These are phyloP conservation scores for Dryas drummondii DNA, from an alignment of 306 rosid species.

Conservation along the genomic window DNA sequence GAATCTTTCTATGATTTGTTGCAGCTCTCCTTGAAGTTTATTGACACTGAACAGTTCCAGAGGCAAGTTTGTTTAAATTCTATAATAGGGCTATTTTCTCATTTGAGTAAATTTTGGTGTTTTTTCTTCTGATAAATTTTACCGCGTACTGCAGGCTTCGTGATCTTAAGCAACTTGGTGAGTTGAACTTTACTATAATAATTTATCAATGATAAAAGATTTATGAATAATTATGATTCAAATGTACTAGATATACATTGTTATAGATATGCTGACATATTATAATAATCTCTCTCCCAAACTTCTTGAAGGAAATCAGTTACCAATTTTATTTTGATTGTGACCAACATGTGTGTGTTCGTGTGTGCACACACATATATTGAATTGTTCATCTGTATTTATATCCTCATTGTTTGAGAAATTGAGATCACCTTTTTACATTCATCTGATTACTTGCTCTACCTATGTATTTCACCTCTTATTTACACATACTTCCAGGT, in stretches of 20 bases:
- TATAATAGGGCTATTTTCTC: not conserved
- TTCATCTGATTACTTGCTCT: not conserved
- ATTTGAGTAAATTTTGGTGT: not conserved
- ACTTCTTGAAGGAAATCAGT: not conserved
- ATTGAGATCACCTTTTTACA: not conserved
- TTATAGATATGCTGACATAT: not conserved
- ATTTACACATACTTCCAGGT: constrained; percentile 40
- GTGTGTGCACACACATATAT: not conserved
- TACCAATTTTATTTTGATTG: not conserved
- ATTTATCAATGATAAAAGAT: not conserved
- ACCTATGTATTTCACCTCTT: not conserved
- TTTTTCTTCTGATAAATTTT: constrained; percentile 17
- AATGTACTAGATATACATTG: not conserved
- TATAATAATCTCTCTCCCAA: not conserved
- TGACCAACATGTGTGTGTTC: not conserved
- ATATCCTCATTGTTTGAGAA: not conserved
- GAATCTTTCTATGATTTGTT: constrained; percentile 25
- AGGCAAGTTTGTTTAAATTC: constrained; percentile 47
- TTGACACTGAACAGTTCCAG: constrained; percentile 92
- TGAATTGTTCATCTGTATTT: not conserved
- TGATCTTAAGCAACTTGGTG: constrained; percentile 91
- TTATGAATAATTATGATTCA: not conserved
- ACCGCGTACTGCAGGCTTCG: constrained; percentile 72
- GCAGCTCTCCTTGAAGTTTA: constrained; percentile 79
- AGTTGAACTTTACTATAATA: constrained; percentile 23